Base-by-base conservation (phyloP, 2,329 filamentous ascomycete genomes). In the Chaetomiaceae sp. region DNA sequence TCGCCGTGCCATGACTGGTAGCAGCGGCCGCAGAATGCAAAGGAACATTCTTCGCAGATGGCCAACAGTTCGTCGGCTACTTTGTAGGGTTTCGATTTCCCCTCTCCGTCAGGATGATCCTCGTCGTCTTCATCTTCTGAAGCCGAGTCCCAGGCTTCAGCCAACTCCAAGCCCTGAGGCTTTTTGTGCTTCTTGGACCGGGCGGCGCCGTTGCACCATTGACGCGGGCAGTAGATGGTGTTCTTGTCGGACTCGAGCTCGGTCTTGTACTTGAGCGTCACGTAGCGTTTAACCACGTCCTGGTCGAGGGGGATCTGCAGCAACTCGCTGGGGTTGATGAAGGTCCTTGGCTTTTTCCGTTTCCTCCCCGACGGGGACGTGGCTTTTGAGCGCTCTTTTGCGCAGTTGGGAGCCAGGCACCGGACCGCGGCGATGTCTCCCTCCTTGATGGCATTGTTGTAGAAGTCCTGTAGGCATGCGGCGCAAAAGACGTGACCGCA, bases 401-500 rank as follows among this genome's bases (percentile, higher is more conserved):
- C 86, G 62, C 93, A 99, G 51, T 81, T 80, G 0, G 89, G 89
- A 12, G 85, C 78, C 25, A 95, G 74, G 63, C 93, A 99, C 56
- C 85, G 85, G 25, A 99, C 85, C 7, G 81, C 80, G 43, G 82
- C 76, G 16, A 99, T 74, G 61, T 95, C 85, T 1, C 93, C 93
- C 63, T 95, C 88, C 0, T 75, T 82, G 61, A 99, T 96, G 58
- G 89, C 90, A 56, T 83, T 85, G 59, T 86, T 89, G 75, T 95
- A 97, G 60, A 92, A 96, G 60, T 92, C 89, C 56, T 88, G 85
- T 3, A 99, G 74, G 63, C 93, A 99, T n/a, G 81, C 69, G 16
- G 85, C 72, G 67, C 93, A 99, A 64, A 97, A 99, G 33, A 97
- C 89, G 65, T 99, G 92, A 0, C 82, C 83, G 66, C 93, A 99